Conservation (phyloP, 2,329 filamentous ascomycete genomes). For the Botrytis medusae region DNA sequence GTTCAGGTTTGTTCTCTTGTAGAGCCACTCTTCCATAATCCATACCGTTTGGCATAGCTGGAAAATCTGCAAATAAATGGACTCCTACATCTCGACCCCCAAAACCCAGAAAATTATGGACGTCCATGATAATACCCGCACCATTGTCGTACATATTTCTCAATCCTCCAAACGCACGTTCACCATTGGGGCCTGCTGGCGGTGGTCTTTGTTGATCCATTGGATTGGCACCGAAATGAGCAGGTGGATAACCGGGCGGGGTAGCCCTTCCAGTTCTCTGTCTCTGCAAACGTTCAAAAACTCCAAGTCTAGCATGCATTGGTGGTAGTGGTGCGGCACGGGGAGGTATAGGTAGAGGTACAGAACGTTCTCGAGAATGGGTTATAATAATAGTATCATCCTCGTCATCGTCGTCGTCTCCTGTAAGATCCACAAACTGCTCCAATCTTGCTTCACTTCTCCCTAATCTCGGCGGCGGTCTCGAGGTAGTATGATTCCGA, state of each 20-base stretch:
- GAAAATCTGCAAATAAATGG: slow-evolving; percentile 11
- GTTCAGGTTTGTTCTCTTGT: slow-evolving; percentile 35
- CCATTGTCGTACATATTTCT: background rate
- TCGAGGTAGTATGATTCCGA: slow-evolving; percentile 8
- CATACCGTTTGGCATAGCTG: slow-evolving; percentile 34
- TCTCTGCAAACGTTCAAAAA: background rate
- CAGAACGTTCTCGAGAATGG: slow-evolving; percentile 21
- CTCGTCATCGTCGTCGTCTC: slow-evolving; percentile 44
- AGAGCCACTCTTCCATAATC: slow-evolving; percentile 35
- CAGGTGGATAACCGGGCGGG: background rate
- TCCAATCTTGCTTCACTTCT: slow-evolving; percentile 34
- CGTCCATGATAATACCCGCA: slow-evolving; percentile 11
- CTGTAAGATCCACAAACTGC: slow-evolving; percentile 54
- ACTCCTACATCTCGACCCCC: background rate
- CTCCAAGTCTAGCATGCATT: background rate
- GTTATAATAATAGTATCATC: slow-evolving; percentile 20
- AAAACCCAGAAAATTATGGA: background rate
- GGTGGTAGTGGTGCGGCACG: background rate
- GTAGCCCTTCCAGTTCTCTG: background rate
- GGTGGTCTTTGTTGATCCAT: slow-evolving; percentile 1
- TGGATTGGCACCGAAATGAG: background rate
- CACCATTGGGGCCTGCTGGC: background rate
- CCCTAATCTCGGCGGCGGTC: slow-evolving; percentile 31
- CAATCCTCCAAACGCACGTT: background rate
- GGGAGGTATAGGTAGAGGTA: slow-evolving; percentile 5